Percentiles rank a stretch among this genome's conserved stretches.
These are phyloP conservation scores for Russula ochroleuca DNA, from an alignment of 768 basidiomycete species.

Conservation along the genomic window DNA sequence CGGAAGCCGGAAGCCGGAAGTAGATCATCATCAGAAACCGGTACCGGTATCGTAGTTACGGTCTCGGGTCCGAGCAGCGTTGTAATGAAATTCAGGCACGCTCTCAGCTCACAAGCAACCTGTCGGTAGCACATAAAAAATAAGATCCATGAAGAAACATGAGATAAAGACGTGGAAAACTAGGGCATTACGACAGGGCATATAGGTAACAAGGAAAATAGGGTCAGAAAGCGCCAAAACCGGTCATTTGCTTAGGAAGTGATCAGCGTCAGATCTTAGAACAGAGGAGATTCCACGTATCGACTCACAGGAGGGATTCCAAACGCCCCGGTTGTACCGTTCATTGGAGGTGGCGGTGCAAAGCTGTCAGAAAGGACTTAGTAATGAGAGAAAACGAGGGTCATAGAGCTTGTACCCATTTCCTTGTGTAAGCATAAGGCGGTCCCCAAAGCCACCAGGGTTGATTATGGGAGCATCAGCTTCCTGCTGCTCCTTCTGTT, in stretches of 20 bases:
- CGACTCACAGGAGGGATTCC: conserved; percentile 50
- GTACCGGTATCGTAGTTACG: background rate
- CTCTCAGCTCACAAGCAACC: background rate
- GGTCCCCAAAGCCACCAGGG: conserved; percentile 61
- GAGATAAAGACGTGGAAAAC: conserved; percentile 7
- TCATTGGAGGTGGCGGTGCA: conserved; percentile 55
- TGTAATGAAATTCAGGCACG: background rate
- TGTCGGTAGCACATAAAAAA: background rate
- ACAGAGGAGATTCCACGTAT: background rate
- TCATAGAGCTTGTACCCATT: conserved; percentile 42
- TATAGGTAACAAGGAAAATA: conserved; percentile 5
- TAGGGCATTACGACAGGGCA: conserved; percentile 10
- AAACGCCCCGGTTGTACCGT: conserved; percentile 52
- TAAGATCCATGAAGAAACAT: conserved; percentile 2
- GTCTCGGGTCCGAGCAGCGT: background rate
- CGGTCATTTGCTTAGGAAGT: conserved; percentile 27
- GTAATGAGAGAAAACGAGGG: conserved; percentile 6
- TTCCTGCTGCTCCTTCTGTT: conserved; percentile 85
- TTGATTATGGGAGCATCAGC: conserved; percentile 86
- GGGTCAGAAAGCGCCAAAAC: conserved; percentile 26
- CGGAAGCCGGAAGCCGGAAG: too few relatives aligned
- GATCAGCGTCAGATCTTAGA: background rate
- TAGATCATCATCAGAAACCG: background rate
- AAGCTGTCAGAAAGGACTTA: conserved; percentile 42
- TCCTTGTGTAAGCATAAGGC: conserved; percentile 70